Evolutionary conservation across 1,284 basidiomycete species (phyloP), one percentile per base, ranked within the genome.

Genomic region (Anthracocystis setariae): DNA sequence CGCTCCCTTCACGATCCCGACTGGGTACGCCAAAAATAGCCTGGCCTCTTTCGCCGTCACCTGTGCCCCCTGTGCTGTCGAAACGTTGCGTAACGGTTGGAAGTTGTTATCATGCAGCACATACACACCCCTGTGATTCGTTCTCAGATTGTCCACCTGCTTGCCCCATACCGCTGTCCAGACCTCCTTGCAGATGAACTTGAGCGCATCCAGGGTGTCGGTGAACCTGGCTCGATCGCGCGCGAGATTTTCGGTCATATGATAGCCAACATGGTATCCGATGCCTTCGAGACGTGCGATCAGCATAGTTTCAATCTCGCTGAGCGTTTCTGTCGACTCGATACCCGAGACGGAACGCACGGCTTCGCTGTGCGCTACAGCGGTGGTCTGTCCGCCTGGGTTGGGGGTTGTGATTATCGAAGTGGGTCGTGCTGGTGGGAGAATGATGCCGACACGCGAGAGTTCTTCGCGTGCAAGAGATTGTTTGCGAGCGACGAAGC

Each of bases 151-250:
- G 81, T 97, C 94, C 1, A 96, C 92, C 83, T 96, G 94, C 80
- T 95, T 94, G 59, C 92, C 91, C 91, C 91, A 94, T 56, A 89
- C 89, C 3, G 89, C 87, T 0, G 87, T 86, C 92, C 92, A 94
- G n/a, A 96, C 85, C 67, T 97, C 94, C 82, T 97, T 97, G 86
- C 94, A 97, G 64, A 97, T 87, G 79, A 96, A 96, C 83, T 97
- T 97, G 85, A 97, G 90, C 15, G 89, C 89, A 74, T 97, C 94
- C 9, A 97, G 86, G 2, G 93, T 92, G 74, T 94, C 90, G 0
- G 88, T 84, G 71, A 95, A 91, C 43, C 91, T 86, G 29, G 89
- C 85, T 64, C 90, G 86, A 60, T 92, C 90, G 27, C 90, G 87
- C 76, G 89, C 90, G 61, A 95, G 83, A 63, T 92, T 87, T 85